Base-by-base conservation (phyloP, 2,329 filamentous ascomycete genomes). In the Hypoxylon sp. region DNA sequence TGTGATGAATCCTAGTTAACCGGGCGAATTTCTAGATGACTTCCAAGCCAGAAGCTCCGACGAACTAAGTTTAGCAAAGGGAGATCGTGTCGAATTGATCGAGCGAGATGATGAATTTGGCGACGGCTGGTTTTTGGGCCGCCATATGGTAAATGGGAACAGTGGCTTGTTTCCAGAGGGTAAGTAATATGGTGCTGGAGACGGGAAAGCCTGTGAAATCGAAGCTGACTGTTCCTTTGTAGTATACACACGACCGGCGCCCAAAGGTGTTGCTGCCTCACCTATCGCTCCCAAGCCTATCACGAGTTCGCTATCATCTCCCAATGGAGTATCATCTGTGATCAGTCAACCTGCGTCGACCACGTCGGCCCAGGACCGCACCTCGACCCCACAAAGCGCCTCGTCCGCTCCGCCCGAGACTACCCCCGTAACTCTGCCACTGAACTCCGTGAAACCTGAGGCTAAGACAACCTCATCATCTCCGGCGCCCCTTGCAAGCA, bases 1-100 rank as follows among this genome's bases (percentile, higher is more conserved):
- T n/a, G 55, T 10, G 17, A 48, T 34, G 52, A 63, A 63, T 30
- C 28, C 23, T 13, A 32, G 45, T 53, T 69, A 64, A 69, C 66
- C 19, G n/a, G 17, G 17, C 32, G 23, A 52, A 53, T 30, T 3
- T 60, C 13, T 41, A 71, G 68, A 71, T 82, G 94, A 98, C 81
- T 98, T 99, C 79, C 85, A 90, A 73, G 94, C 95, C 63, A 90
- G 96, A 73, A 97, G 94, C 80, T 91, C 93, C 63, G 96, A 99
- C 81, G 96, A 99, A 84, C 86, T 99, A 76, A 97, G 89, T 74
- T 85, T 99, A 72, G 85, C 89, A 60, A 97, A 97, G 77, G 94
- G 92, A 74, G 92, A 96, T 75, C 89, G 91, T 70, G 91, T 97
- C 68, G 91, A 95, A 82, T 82, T 97, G 69, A 88, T 95, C 70